Evolutionary conservation across 352 stramenopile genomes (phyloP).

Genomic region (Phytophthora rubi): DNA sequence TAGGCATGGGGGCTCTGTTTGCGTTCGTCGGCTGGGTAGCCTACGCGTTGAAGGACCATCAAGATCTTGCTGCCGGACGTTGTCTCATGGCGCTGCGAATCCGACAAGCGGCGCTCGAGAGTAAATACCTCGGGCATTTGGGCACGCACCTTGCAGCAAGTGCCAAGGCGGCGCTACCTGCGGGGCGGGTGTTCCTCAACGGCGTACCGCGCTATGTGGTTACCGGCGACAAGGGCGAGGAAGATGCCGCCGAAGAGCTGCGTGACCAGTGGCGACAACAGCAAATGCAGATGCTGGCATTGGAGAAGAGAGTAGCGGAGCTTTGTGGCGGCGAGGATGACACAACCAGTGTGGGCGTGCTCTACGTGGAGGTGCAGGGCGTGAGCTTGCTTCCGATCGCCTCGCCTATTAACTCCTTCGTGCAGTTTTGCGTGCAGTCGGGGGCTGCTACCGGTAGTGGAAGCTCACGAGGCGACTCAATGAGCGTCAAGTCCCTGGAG

Average conservation of each 20-base stretch:
- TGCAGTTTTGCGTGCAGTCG: slow-evolving; percentile 56
- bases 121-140: slow-evolving; percentile 69
- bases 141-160: slow-evolving; percentile 30
- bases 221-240: slow-evolving; percentile 69
- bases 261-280: slow-evolving; percentile 57
- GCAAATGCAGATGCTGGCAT: slow-evolving; percentile 40
- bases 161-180: slow-evolving; percentile 38
- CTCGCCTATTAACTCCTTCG: slow-evolving; percentile 60
- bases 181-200: slow-evolving; percentile 74
- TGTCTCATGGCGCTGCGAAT: slow-evolving; percentile 27
- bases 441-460: neutral
- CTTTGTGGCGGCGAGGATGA: slow-evolving; percentile 31
- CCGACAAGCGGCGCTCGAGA: slow-evolving; percentile 50
- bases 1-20: slow-evolving; percentile 24
- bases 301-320: slow-evolving; percentile 53
- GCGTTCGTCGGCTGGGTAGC: slow-evolving; percentile 43
- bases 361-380: slow-evolving; percentile 65
- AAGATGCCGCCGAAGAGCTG: slow-evolving; percentile 78
- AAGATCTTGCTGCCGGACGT: slow-evolving; percentile 43
- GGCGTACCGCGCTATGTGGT: slow-evolving; percentile 72
- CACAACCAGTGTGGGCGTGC: slow-evolving; percentile 35
- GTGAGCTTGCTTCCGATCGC: slow-evolving; percentile 73
- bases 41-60: slow-evolving; percentile 48
- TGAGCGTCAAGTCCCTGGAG: slow-evolving; percentile 13
- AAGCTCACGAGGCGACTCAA: slow-evolving; percentile 17